A percentile compares a stretch with the other conserved stretches of the same genome.
These are phyloP conservation scores for Helicostylum pulchrum DNA, from an alignment of 192 early-diverging fungal genomes.

Conservation along the genomic window DNA sequence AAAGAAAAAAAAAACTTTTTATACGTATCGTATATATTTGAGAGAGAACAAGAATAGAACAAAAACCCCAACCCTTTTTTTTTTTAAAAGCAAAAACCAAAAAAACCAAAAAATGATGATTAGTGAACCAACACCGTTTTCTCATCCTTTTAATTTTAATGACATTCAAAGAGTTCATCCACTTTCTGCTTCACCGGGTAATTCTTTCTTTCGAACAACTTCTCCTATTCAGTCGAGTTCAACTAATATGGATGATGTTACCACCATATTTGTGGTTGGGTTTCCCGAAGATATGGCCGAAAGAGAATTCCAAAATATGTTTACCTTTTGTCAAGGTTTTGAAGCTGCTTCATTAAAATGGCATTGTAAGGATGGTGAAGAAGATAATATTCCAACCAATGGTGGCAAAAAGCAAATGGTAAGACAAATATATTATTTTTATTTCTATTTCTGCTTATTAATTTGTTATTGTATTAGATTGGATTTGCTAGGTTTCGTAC, in stretches of 20 bases:
- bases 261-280: conserved; percentile 98
- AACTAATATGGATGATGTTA: conserved; percentile 75
- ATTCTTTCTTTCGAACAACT: conserved; percentile 4
- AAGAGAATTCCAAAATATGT: conserved; percentile 99
- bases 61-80: neutral
- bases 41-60: neutral
- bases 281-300: conserved; percentile 99
- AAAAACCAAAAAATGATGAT: conserved; percentile 28
- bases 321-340: conserved; percentile 94
- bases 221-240: neutral
- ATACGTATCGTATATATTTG: neutral
- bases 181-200: conserved; percentile 20
- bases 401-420: conserved; percentile 35
- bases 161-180: conserved; percentile 29
- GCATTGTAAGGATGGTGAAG: conserved; percentile 68
- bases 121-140: conserved; percentile 19
- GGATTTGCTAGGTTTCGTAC: conserved; percentile 98
- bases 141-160: conserved; percentile 2
- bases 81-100: neutral
- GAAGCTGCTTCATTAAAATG: conserved; percentile 97
- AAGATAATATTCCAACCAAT: conserved; percentile 48
- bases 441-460: neutral
- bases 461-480: conserved; percentile 68
- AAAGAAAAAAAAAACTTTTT: too few relatives aligned
- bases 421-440: neutral